A percentile compares a stretch with the other conserved stretches of the same genome.
phyloP scores from a whole-genome alignment of 2,329 filamentous ascomycete genomes.

The Aureobasidium sp. region DNA sequence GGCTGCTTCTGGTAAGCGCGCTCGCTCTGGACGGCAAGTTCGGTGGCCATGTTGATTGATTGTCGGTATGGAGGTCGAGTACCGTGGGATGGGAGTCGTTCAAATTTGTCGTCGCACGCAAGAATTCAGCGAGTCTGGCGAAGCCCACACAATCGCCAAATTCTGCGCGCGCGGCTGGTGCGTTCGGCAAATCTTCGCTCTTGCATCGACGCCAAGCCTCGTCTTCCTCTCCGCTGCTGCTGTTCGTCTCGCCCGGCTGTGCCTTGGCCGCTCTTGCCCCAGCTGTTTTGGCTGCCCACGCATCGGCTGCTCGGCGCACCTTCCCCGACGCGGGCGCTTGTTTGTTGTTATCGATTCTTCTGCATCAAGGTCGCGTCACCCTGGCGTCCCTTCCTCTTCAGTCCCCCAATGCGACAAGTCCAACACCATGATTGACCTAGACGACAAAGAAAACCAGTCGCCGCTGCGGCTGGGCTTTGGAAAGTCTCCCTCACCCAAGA shows the following conservation, averaged over 20 bases:
- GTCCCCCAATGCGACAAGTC: background rate
- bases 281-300: too few relatives aligned
- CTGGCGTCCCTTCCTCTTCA: background rate
- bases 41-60: constrained; percentile 76
- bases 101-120: constrained; percentile 10
- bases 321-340: background rate
- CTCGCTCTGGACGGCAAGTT: constrained; percentile 99
- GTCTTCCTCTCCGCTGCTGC: too few relatives aligned
- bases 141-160: background rate
- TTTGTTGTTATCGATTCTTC: constrained; percentile 6
- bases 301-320: background rate
- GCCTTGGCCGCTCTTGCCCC: too few relatives aligned
- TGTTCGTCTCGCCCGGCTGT: too few relatives aligned
- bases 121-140: background rate
- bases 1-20: constrained; percentile 99
- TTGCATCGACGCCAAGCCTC: too few relatives aligned
- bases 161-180: too few relatives aligned
- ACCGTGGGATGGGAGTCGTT: constrained; percentile 6
- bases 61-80: constrained; percentile 10
- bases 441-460: constrained; percentile 29
- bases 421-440: constrained; percentile 14
- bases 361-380: constrained; percentile 7
- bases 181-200: too few relatives aligned
- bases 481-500: constrained; percentile 41
- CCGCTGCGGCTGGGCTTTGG: constrained; percentile 19